These are phyloP conservation scores for Picea sitchensis DNA, from an alignment of 75 land plant genomes.

Conservation along the genomic window DNA sequence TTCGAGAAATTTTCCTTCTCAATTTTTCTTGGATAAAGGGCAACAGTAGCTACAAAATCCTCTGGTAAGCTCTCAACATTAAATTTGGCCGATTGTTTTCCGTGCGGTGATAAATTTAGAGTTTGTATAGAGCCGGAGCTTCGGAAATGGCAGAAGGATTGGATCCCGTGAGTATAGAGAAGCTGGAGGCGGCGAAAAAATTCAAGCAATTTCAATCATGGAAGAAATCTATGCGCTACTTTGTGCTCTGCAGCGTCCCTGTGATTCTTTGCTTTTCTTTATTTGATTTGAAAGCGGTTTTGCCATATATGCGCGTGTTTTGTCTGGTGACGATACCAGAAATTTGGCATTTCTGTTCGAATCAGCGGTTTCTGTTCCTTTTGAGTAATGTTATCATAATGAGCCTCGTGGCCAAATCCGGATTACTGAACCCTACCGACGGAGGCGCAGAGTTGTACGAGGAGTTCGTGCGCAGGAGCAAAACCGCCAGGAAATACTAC, in stretches of 20 bases:
- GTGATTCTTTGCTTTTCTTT: not conserved
- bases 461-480: not conserved
- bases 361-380: not conserved
- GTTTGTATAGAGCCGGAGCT: not conserved
- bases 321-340: not conserved
- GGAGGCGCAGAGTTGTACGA: slow-evolving; percentile 1
- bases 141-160: not conserved
- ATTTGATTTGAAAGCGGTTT: not conserved
- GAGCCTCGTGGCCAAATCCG: not conserved
- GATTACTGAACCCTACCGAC: not conserved
- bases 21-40: not conserved
- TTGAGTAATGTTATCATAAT: not conserved
- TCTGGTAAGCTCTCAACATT: no score
- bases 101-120: not conserved
- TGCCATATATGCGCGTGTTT: not conserved
- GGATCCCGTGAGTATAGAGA: not conserved
- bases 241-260: not conserved
- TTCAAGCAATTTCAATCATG: not conserved
- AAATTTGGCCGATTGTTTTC: not conserved
- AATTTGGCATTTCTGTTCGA: not conserved
- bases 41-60: no score
- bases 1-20: not conserved
- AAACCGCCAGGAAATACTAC: not conserved
- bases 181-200: not conserved
- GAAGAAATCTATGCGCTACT: not conserved